Conservation (phyloP, 441 rosid species). For the Jatropha podagrica region DNA sequence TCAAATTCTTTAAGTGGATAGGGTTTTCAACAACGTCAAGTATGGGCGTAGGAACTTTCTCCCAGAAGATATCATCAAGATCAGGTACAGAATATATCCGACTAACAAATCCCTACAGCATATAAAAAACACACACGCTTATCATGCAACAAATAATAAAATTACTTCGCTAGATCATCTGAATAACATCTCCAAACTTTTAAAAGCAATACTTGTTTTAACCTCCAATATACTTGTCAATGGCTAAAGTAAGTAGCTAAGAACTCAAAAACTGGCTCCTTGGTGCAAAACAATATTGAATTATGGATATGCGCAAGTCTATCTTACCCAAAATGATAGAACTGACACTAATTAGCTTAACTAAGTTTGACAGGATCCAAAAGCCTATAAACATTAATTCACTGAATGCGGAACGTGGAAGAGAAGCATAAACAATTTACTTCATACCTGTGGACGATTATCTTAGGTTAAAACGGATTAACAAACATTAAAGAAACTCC, state of each 20-base stretch:
- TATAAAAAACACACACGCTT: constrained; percentile 17
- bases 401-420: background rate
- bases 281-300: background rate
- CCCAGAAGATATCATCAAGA: constrained; percentile 70
- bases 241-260: background rate
- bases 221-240: background rate
- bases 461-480: background rate
- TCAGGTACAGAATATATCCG: constrained; percentile 58
- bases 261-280: background rate
- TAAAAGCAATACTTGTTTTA: background rate
- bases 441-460: background rate
- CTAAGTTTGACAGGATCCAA: background rate
- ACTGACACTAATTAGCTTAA: background rate
- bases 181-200: background rate
- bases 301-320: background rate
- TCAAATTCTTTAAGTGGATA: constrained; percentile 67
- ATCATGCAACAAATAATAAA: background rate
- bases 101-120: constrained; percentile 43
- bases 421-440: background rate
- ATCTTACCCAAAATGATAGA: background rate
- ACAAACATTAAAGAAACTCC: background rate
- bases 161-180: background rate
- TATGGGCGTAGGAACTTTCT: constrained; percentile 58
- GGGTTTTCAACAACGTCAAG: constrained; percentile 87
- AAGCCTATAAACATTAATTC: background rate